Percentiles rank a stretch among this genome's conserved stretches.
Evolutionary conservation across 306 rosid genomes (phyloP).

Genomic region (Myrica gale): DNA sequence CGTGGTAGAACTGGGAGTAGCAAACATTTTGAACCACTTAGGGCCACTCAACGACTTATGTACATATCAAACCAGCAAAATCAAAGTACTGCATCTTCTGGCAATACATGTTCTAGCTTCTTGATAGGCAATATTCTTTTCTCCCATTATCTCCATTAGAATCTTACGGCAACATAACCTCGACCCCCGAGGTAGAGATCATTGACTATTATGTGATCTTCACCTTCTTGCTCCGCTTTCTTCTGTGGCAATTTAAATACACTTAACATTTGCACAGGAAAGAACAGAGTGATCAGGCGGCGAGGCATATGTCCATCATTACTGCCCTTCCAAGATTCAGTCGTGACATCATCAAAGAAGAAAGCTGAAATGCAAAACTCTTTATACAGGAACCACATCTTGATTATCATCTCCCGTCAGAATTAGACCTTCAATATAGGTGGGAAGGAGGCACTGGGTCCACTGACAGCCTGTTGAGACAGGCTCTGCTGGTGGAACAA

Average conservation of each 20-base stretch:
- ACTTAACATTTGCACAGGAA: conserved; percentile 31
- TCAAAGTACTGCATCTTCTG: conserved; percentile 26
- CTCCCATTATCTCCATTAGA: conserved; percentile 16
- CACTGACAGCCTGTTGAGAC: conserved; percentile 87
- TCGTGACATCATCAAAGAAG: conserved; percentile 25
- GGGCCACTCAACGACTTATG: conserved; percentile 50
- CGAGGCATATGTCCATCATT: conserved; percentile 22
- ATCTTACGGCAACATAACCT: conserved; percentile 25
- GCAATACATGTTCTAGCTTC: conserved; percentile 30
- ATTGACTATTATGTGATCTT: conserved; percentile 26
- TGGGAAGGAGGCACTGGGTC: conserved; percentile 85
- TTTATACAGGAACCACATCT: conserved; percentile 82
- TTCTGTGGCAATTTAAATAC: conserved; percentile 43
- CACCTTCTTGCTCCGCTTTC: conserved; percentile 38
- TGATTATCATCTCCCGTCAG: conserved; percentile 79
- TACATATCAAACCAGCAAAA: conserved; percentile 43
- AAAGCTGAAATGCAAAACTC: conserved; percentile 3
- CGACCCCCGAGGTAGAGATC: neutral
- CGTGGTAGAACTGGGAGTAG: conserved; percentile 32
- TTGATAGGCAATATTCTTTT: conserved; percentile 26
- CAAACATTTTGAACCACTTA: conserved; percentile 41
- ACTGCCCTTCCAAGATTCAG: conserved; percentile 37
- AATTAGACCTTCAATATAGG: conserved; percentile 75
- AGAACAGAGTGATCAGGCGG: conserved; percentile 21
- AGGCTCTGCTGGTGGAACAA: conserved; percentile 76